Conservation (phyloP, 805 yeast genomes). For the Schwanniomyces sp. region DNA sequence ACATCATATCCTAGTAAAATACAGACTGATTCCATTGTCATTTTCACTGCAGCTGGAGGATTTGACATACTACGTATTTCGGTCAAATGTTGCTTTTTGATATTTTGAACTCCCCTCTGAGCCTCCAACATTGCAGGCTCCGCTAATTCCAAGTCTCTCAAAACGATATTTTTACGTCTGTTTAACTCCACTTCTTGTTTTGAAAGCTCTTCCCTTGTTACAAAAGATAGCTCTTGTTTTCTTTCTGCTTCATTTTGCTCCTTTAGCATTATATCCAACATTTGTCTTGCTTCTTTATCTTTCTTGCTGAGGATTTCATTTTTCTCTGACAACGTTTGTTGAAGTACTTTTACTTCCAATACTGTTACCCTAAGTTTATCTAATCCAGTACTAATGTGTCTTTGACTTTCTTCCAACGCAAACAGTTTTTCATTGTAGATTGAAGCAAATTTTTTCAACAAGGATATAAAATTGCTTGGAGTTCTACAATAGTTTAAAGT, state of each 20-base stretch:
- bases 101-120: conserved; percentile 84
- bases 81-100: conserved; percentile 87
- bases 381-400: conserved; percentile 72
- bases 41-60: conserved; percentile 85
- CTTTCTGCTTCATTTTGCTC: conserved; percentile 94
- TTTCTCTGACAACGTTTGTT: conserved; percentile 53
- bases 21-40: conserved; percentile 87
- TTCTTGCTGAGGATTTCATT: conserved; percentile 50
- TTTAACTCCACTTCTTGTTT: conserved; percentile 64
- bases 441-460: conserved; percentile 44
- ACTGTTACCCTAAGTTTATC: conserved; percentile 78
- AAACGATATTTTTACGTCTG: conserved; percentile 52
- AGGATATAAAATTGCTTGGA: conserved; percentile 59
- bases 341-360: conserved; percentile 63
- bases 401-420: conserved; percentile 62
- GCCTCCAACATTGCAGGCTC: conserved; percentile 88
- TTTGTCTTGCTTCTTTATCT: conserved; percentile 65
- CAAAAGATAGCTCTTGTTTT: conserved; percentile 80
- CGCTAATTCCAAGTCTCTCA: conserved; percentile 66
- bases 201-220: conserved; percentile 67
- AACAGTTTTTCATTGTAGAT: conserved; percentile 44
- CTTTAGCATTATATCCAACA: conserved; percentile 70
- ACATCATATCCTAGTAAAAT: conserved; percentile 71
- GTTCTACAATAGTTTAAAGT: conserved; percentile 17
- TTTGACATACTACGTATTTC: conserved; percentile 86